These are phyloP conservation scores for Hemerocallis citrina DNA, from an alignment of 106 monocot species.

Conservation along the genomic window DNA sequence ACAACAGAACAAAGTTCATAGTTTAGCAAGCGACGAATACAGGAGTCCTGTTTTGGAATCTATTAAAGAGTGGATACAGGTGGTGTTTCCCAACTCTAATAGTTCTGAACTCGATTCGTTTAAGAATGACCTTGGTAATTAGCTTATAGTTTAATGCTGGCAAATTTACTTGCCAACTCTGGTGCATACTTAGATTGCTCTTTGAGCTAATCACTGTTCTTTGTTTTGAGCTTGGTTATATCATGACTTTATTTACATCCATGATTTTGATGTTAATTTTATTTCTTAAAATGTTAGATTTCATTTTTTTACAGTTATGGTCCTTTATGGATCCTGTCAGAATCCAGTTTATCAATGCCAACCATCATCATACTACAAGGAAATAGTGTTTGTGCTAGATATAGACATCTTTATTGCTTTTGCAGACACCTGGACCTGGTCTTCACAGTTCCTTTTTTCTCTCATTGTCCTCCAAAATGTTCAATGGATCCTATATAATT, in stretches of 20 bases:
- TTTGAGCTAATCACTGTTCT: too few relatives aligned
- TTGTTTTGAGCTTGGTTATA: too few relatives aligned
- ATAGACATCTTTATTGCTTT: too few relatives aligned
- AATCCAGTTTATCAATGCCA: not conserved
- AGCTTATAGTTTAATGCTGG: not conserved
- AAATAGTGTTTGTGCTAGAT: too few relatives aligned
- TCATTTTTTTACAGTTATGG: not conserved
- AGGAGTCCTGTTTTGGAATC: slow-evolving; percentile 70
- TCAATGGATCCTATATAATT: not conserved
- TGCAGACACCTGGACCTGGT: not conserved
- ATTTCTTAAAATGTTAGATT: not conserved
- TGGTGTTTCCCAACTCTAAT: slow-evolving; percentile 16
- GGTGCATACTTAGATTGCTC: not conserved
- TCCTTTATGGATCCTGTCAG: too few relatives aligned
- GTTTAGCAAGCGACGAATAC: slow-evolving; percentile 83
- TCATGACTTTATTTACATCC: too few relatives aligned
- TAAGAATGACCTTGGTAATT: not conserved
- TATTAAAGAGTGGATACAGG: slow-evolving; percentile 92
- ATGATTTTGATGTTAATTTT: too few relatives aligned
- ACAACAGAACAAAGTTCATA: slow-evolving; percentile 62
- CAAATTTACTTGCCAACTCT: not conserved
- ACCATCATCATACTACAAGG: not conserved
- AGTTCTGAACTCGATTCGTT: not conserved
- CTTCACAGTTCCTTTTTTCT: not conserved
- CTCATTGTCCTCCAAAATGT: not conserved